Base-by-base conservation (phyloP, 139 green algal species). In the Coelastrella sp. region DNA sequence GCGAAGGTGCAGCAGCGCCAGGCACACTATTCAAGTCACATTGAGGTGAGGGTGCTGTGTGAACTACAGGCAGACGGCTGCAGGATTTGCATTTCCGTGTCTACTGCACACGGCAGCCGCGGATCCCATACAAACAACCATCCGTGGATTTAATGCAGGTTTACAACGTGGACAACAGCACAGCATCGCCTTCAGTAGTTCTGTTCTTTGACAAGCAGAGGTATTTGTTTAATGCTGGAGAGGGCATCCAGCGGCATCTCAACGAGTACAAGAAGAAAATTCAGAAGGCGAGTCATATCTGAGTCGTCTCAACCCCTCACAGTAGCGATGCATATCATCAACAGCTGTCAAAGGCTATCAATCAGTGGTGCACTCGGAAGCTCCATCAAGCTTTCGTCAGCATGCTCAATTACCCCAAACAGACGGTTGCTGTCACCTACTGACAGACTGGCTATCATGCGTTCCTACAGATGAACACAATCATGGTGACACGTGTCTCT, bases 151-250 rank as follows among this genome's bases (percentile, higher is more conserved):
- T 32, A 34, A 27, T 40, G 45, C 90, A 91, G 37, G 38, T 92
- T 17, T 87, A 90, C 27, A 86, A 85, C 60, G 69, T 79, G 27
- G 82, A 87, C 82, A 87, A 87, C 53, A 51, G 45, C 7, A 76
- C 82, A 38, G 53, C 82, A 2, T 35, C 57, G 15, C 96, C 96
- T 5, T 97, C 92, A 11, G 91, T 97, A 8, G 86, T 99, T 50
- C 92, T 99, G 2, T 96, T 98, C 83, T 97, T 99, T 48, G 95
- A 99, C 88, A 91, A 93, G 32, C 87, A 94, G 45, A 91, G 95
- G 27, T 98, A 95, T 73, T 75, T 99, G 25, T 99, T 99, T 93
- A 99, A 99, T 85, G 93, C 90, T n/a, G 96, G 95, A 0, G 96
- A 99, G 87, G 97, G 96, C 11, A 94, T 98, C 34, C 96, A 99